Conservation (phyloP, 805 yeast genomes). For the Candida suzukii region DNA sequence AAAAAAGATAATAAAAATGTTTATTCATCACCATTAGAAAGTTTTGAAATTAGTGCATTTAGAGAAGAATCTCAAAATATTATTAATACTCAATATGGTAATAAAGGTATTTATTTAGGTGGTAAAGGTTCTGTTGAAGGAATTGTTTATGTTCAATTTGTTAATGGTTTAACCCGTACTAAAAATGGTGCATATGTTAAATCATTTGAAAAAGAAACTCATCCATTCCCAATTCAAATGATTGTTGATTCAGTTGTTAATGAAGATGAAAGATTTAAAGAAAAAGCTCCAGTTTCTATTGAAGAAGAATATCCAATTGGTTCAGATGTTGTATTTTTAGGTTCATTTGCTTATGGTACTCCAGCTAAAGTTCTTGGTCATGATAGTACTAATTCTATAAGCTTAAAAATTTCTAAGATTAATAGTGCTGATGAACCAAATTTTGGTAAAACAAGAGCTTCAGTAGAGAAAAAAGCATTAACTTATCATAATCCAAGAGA, state of each 20-base stretch:
- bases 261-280: constrained; percentile 66
- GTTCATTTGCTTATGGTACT: constrained; percentile 84
- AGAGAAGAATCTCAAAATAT: constrained; percentile 27
- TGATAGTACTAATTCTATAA: constrained; percentile 28
- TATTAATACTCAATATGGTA: constrained; percentile 5
- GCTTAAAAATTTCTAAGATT: constrained; percentile 46
- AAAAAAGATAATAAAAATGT: constrained; percentile 29
- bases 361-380: constrained; percentile 63
- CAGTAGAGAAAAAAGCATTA: constrained; percentile 46
- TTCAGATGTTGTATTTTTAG: constrained; percentile 69
- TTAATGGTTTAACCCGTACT: constrained; percentile 70
- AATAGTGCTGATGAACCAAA: constrained; percentile 48
- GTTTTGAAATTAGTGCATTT: constrained; percentile 42
- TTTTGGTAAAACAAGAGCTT: constrained; percentile 56
- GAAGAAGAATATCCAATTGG: constrained; percentile 76
- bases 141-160: constrained; percentile 63
- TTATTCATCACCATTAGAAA: constrained; percentile 33
- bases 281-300: constrained; percentile 69
- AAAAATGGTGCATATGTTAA: constrained; percentile 72
- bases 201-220: constrained; percentile 48
- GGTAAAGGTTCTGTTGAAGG: constrained; percentile 32
- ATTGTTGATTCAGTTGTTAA: constrained; percentile 69
- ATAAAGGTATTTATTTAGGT: constrained; percentile 4
- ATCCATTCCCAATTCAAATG: constrained; percentile 68
- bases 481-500: constrained; percentile 60